These are phyloP conservation scores for Xylaria scruposa DNA, from an alignment of 495 filamentous ascomycete species.

Conservation along the genomic window DNA sequence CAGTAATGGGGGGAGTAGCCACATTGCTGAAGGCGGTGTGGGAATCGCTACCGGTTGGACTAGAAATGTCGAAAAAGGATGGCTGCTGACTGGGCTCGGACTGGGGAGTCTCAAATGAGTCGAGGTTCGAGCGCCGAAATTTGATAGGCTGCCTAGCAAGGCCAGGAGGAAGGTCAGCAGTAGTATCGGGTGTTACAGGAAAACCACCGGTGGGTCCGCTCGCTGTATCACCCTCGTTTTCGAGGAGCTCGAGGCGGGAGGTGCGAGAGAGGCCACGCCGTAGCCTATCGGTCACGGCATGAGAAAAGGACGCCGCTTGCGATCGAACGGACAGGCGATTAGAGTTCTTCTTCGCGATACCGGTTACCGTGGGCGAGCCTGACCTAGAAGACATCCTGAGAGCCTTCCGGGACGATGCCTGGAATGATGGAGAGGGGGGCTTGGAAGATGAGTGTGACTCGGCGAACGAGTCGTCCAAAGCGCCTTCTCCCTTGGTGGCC, in stretches of 20 bases:
- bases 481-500: conserved; percentile 43
- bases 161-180: conserved; percentile 45
- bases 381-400: conserved; percentile 34
- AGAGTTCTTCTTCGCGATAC: conserved; percentile 36
- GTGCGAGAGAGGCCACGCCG: conserved; percentile 45
- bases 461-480: conserved; percentile 40
- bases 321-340: conserved; percentile 38
- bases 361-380: conserved; percentile 45
- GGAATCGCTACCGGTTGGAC: conserved; percentile 52
- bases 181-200: conserved; percentile 57
- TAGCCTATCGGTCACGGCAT: conserved; percentile 46
- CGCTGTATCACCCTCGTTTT: conserved; percentile 33
- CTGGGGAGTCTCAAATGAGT: conserved; percentile 44
- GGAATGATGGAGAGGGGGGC: conserved; percentile 27
- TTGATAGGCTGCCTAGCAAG: conserved; percentile 40
- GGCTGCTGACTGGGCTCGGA: conserved; percentile 53
- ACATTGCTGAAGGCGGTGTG: conserved; percentile 59
- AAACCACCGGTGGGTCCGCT: conserved; percentile 40
- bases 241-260: conserved; percentile 27
- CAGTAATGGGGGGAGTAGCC: conserved; percentile 63
- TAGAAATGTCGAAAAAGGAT: conserved; percentile 53
- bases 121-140: conserved; percentile 42
- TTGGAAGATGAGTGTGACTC: conserved; percentile 33
- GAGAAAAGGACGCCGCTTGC: conserved; percentile 29
- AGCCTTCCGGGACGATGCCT: conserved; percentile 31